Evolutionary conservation across 768 basidiomycete genomes (phyloP).

Genomic region (Pisolithus tinctorius): DNA sequence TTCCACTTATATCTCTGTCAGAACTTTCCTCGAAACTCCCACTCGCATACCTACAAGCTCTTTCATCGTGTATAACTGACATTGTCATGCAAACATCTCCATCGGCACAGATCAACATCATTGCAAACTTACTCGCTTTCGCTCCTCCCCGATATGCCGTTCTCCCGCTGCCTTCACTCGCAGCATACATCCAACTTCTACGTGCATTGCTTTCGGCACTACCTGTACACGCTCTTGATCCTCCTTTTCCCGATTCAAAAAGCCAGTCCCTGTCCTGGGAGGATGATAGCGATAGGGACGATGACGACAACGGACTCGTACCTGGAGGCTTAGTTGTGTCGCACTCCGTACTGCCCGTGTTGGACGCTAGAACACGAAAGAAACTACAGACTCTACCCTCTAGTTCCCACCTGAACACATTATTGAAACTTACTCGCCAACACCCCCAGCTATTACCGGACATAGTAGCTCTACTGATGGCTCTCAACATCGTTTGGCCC

Average conservation of each 20-base stretch:
- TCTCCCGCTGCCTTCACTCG: slow-evolving; percentile 39
- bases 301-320: slow-evolving; percentile 32
- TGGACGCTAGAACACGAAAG: slow-evolving; percentile 56
- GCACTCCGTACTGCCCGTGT: slow-evolving; percentile 28
- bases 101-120: slow-evolving; percentile 44
- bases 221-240: slow-evolving; percentile 49
- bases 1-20: slow-evolving; percentile 56
- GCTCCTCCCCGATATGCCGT: slow-evolving; percentile 52
- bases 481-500: slow-evolving; percentile 57
- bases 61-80: slow-evolving; percentile 24
- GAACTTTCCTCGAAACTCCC: slow-evolving; percentile 63
- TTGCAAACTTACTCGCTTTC: slow-evolving; percentile 69
- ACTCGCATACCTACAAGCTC: slow-evolving; percentile 31
- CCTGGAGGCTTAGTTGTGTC: slow-evolving; percentile 30
- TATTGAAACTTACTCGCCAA: slow-evolving; percentile 42
- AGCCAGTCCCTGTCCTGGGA: slow-evolving; percentile 9
- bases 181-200: slow-evolving; percentile 48
- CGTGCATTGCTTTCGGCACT: slow-evolving; percentile 44
- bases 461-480: slow-evolving; percentile 52
- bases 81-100: slow-evolving; percentile 28
- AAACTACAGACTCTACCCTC: slow-evolving; percentile 56
- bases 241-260: slow-evolving; percentile 21
- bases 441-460: slow-evolving; percentile 34
- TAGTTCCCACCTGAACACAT: slow-evolving; percentile 43
- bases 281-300: slow-evolving; percentile 38